phyloP scores from a whole-genome alignment of 2,329 filamentous ascomycete genomes.

The Penicillium sp. region DNA sequence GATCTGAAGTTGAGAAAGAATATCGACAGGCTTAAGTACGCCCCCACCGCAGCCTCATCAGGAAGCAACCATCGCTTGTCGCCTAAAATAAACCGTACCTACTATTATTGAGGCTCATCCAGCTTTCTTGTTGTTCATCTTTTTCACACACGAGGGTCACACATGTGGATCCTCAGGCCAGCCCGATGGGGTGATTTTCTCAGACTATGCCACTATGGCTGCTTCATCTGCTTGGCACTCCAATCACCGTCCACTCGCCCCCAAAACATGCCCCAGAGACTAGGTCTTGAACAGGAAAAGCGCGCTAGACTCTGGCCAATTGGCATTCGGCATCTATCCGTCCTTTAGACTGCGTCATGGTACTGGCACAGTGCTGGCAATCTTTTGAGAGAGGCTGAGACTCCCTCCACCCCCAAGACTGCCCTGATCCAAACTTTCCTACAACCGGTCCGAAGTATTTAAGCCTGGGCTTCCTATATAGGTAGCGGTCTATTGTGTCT shows the following conservation, averaged over 20 bases:
- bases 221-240: background rate
- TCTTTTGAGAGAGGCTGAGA: background rate
- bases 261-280: background rate
- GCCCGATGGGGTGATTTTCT: background rate
- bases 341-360: background rate
- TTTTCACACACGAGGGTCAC: background rate
- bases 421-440: background rate
- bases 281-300: background rate
- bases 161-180: background rate
- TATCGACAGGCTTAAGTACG: background rate
- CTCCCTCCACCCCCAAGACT: background rate
- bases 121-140: background rate
- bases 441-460: background rate
- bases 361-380: background rate
- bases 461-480: background rate
- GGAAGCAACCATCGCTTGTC: background rate
- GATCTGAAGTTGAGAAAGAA: background rate
- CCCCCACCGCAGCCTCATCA: background rate
- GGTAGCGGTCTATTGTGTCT: background rate
- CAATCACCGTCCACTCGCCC: constrained; percentile 15
- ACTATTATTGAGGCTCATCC: background rate
- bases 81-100: background rate
- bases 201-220: constrained; percentile 6
- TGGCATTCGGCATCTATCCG: background rate
- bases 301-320: background rate